Evolutionary conservation across 2,329 filamentous ascomycete genomes (phyloP), one percentile per base, ranked within the genome.

Genomic region (Trichophyton rubrum): DNA sequence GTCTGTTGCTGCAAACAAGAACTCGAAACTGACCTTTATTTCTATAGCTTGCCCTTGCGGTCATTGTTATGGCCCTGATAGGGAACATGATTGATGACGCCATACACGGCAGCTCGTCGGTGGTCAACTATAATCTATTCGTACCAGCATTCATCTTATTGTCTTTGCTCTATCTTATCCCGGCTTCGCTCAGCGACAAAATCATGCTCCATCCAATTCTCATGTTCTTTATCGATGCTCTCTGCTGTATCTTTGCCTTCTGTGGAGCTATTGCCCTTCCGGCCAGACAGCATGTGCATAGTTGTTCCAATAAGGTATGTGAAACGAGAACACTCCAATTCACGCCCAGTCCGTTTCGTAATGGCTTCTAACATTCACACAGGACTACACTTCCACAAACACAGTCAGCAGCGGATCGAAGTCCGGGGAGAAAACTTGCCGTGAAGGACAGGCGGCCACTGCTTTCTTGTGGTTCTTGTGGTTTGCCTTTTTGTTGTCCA

Each of bases 41-140:
- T 17, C 24, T 53, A 15, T 64, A 85, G 82, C 81, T 85, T 71
- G 57, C 84, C 67, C 84, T 79, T 74, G 76, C 81, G 38, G 69
- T 85, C 61, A 77, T 86, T 67, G 72, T 85, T 68, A 81, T 85
- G 75, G 77, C 82, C 11, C 75, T 86, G 53, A 70, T 84, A 66
- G 84, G 82, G 66, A 83, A 85, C 76, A 84, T 85, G 75, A 83
- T 86, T 68, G 75, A 77, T 58, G 73, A 78, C 43, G 72, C 78
- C 3, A 74, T 73, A 61, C 67, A 74, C 59, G 60, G 62, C 30
- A 81, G 83, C 66, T 79, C 82, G 1, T 75, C 79, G 22, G 77
- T 83, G 58, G 75, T 87, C 73, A 81, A 81, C 70, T 81, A 78
- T 68, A 66, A 72, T 63, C 78, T 81, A 69, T 81, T 78, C 64